A percentile compares a stretch with the other conserved stretches of the same genome.
Conservation (phyloP, 176 grass and related monocot genomes). For the Elymus sibiricus region DNA sequence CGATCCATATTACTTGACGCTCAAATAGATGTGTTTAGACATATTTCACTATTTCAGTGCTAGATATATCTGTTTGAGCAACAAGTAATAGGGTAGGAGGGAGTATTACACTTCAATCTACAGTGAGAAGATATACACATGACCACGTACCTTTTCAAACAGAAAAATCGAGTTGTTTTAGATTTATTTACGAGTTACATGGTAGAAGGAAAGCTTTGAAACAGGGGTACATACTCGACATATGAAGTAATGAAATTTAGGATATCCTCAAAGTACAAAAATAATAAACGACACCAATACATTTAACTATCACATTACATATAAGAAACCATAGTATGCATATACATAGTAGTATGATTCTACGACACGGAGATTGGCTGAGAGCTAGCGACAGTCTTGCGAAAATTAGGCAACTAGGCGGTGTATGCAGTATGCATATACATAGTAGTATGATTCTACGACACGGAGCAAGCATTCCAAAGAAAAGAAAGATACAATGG, state of each 20-base stretch:
- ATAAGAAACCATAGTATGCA: not conserved
- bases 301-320: not conserved
- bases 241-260: not conserved
- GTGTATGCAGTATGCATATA: not conserved
- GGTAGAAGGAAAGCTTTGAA: not conserved
- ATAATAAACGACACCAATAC: not conserved
- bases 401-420: not conserved
- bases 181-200: not conserved
- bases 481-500: not conserved
- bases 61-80: too few species aligned
- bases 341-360: too few species aligned
- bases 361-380: not conserved
- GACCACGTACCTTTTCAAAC: not conserved
- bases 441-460: too few species aligned
- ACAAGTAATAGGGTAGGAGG: too few species aligned
- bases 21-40: too few species aligned
- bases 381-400: not conserved
- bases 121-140: not conserved
- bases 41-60: too few species aligned
- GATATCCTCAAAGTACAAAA: not conserved
- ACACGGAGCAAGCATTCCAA: not conserved
- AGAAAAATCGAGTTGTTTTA: not conserved
- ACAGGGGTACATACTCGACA: not conserved
- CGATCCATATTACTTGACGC: too few species aligned
- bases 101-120: not conserved